Evolutionary conservation across 2,329 filamentous ascomycete genomes (phyloP).

Genomic region (Calonectria honghensis): DNA sequence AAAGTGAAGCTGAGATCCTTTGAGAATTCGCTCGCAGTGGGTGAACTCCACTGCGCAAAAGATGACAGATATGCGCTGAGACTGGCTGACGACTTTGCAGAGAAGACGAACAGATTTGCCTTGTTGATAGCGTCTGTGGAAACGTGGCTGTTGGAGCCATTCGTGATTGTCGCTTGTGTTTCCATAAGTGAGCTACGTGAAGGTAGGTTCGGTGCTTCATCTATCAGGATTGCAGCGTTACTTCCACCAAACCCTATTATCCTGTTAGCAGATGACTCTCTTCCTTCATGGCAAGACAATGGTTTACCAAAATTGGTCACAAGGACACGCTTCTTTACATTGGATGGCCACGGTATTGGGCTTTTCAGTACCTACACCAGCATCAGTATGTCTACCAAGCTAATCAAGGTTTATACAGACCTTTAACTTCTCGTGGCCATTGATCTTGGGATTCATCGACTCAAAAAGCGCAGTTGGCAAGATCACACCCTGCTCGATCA

Average conservation of each 20-base stretch:
- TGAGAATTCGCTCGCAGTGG: not conserved
- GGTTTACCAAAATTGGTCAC: conserved; percentile 42
- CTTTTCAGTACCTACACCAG: conserved; percentile 49
- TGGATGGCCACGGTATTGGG: conserved; percentile 44
- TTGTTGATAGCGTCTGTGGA: not conserved
- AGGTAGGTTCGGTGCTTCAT: conserved; percentile 11
- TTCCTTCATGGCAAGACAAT: conserved; percentile 32
- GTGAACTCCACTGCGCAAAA: conserved; percentile 49
- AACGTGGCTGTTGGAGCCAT: conserved; percentile 1
- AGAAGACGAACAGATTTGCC: conserved; percentile 14
- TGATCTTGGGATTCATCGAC: conserved; percentile 26
- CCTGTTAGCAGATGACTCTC: conserved; percentile 7
- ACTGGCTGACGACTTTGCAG: not conserved
- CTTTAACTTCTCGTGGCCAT: not conserved
- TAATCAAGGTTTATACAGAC: conserved; percentile 28
- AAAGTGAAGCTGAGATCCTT: conserved; percentile 42
- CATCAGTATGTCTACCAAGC: not conserved
- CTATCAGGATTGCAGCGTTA: conserved; percentile 2
- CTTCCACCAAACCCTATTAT: conserved; percentile 22
- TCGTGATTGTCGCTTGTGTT: not conserved
- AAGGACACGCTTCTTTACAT: conserved; percentile 39
- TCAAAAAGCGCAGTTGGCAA: conserved; percentile 31
- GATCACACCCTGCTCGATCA: conserved; percentile 1
- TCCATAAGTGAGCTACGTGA: conserved; percentile 8
- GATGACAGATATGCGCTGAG: conserved; percentile 45